Conservation (phyloP, 2,329 filamentous ascomycete genomes). For the Aspergillus brasiliensis region DNA sequence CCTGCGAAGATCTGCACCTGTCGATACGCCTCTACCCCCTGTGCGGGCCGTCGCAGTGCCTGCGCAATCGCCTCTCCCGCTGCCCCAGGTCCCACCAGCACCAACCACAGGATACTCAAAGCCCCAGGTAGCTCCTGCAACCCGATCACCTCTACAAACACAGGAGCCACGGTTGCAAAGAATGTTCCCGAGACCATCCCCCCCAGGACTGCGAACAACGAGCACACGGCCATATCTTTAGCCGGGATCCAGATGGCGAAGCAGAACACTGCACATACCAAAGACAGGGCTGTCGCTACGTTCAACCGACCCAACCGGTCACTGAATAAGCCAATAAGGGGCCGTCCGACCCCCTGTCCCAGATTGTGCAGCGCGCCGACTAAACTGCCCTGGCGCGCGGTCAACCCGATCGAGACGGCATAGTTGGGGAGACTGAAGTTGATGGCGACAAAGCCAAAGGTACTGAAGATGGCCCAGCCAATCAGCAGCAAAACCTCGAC, state of each 20-base stretch:
- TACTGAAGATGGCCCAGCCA: constrained; percentile 42
- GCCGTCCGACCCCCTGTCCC: constrained; percentile 56
- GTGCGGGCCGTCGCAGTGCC: constrained; percentile 46
- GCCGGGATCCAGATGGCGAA: constrained; percentile 52
- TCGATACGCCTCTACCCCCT: neutral
- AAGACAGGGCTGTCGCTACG: constrained; percentile 45
- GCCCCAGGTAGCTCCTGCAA: constrained; percentile 53
- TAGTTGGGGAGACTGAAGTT: constrained; percentile 65
- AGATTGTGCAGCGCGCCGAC: constrained; percentile 62
- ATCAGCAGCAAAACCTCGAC: neutral
- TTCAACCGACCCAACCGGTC: constrained; percentile 62
- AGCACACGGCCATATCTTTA: constrained; percentile 43
- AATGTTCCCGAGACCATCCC: constrained; percentile 52
- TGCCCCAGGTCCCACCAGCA: constrained; percentile 50
- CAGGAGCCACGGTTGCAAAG: constrained; percentile 55
- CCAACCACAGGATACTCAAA: constrained; percentile 57
- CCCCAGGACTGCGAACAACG: constrained; percentile 48
- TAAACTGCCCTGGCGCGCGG: constrained; percentile 56
- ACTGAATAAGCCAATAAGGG: constrained; percentile 60
- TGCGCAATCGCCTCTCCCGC: constrained; percentile 55
- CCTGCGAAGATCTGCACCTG: constrained; percentile 12
- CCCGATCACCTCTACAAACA: constrained; percentile 59
- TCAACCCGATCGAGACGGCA: constrained; percentile 58
- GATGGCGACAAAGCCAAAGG: constrained; percentile 64
- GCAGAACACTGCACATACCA: constrained; percentile 4